Base-by-base conservation (phyloP, 139 green algal genomes). In the Coccomyxa sp. region DNA sequence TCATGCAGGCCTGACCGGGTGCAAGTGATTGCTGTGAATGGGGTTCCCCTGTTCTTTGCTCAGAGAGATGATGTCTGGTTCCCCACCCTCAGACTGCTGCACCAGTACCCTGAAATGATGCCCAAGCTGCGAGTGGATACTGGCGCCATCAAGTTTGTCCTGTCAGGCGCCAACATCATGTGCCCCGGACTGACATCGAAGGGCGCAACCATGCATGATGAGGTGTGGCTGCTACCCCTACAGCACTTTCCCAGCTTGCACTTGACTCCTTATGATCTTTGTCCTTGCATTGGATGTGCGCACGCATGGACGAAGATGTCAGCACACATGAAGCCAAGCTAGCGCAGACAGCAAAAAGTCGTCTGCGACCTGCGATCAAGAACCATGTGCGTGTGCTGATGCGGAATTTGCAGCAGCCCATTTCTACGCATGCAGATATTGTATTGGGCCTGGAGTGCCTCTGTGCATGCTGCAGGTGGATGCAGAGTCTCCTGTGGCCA, bases 141-240 rank as follows among this genome's bases (percentile, higher is more conserved):
- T 41, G 96, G 96, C 0, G 96, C 96, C 44, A 99, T 99, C 80
- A 99, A 98, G 88, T 99, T 99, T 87, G 96, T 99, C 54, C 86
- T 99, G 54, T 93, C 89, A 8, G 96, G 96, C 6, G 95, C 96
- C 24, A 96, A 99, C 88, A 99, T 99, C 83, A 99, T 99, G 96
- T 99, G 95, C 82, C 96, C 95, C 7, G 96, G 96, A 0, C 91
- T 99, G 16, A 99, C 96, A 8, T 95, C 90, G 14, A 86, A 93
- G 8, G 96, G 94, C 0, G 96, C 95, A 33, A 95, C 88, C 8
- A 96, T 99, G n/a, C 92, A 99, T 78, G 87, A 95, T 74, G 91
- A 98, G 88, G 93, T 97, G 55, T n/a, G n/a, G n/a, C n/a, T n/a
- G n/a, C n/a, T n/a, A n/a, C n/a, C n/a, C n/a, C n/a, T n/a, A n/a